These are phyloP conservation scores for Akanthomyces lecanii DNA, from an alignment of 2,329 filamentous ascomycete genomes.

Conservation along the genomic window DNA sequence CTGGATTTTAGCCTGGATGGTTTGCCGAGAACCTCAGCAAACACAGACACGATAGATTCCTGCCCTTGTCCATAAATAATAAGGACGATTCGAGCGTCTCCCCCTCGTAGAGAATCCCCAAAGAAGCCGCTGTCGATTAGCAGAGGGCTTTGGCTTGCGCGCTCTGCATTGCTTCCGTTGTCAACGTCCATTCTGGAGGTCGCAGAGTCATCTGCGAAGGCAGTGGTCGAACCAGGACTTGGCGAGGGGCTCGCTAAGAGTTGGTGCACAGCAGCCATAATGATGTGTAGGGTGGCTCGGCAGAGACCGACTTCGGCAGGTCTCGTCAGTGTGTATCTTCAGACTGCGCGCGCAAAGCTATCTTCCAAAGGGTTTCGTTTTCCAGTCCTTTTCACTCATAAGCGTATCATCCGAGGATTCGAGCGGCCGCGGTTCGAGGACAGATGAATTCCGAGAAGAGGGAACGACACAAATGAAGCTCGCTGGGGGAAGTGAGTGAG, in stretches of 20 bases:
- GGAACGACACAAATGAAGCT: not conserved
- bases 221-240: slow-evolving; percentile 24
- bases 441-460: not conserved
- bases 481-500: not conserved
- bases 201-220: slow-evolving; percentile 22
- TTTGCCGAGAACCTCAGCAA: slow-evolving; percentile 76
- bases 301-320: not conserved
- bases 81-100: slow-evolving; percentile 56
- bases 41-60: slow-evolving; percentile 67
- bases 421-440: not conserved
- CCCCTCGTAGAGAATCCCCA: slow-evolving; percentile 44
- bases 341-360: not conserved
- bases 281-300: not conserved
- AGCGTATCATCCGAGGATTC: not conserved
- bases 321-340: not conserved
- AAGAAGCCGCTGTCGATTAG: slow-evolving; percentile 37
- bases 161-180: slow-evolving; percentile 32
- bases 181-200: slow-evolving; percentile 31
- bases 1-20: slow-evolving; percentile 57
- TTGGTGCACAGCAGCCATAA: slow-evolving; percentile 38
- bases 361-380: not conserved
- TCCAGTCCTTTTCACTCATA: not conserved
- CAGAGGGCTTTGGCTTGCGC: slow-evolving; percentile 31
- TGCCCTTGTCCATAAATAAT: slow-evolving; percentile 69
- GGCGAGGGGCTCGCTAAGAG: slow-evolving; percentile 32